Base-by-base conservation (phyloP, 1,284 basidiomycete genomes). In the Heimioporus retisporus region DNA sequence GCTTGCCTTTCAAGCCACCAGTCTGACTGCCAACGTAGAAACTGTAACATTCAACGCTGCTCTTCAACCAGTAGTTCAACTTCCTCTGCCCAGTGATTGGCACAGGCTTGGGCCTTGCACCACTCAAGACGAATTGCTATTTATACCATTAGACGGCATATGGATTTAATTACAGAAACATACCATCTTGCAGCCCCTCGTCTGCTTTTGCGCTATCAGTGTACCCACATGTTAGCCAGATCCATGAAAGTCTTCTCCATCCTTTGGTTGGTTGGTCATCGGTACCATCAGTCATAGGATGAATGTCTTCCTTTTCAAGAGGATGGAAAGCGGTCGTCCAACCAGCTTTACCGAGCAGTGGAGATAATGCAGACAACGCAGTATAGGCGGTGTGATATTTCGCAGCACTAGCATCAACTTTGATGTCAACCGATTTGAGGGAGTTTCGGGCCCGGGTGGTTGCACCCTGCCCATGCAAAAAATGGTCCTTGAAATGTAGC, bases 401-500 rank as follows among this genome's bases (percentile, higher is more conserved):
- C 1, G 51, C 59, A 28, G 28, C 28, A 28, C 28, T 28, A 28
- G 28, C 28, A 28, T 28, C 28, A 28, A 28, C 28, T 28, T 28
- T 28, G 28, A 28, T 5, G 28, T 28, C 28, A 28, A 28, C 28
- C 28, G 28, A 28, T 28, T 28, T 28, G 28, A 28, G 28, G 28
- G 28, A 28, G 28, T 28, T 28, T 3, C 28, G 28, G 28, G 28
- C 28, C 4, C 25, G 8, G 14, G 66, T 67, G 13, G 35, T 61
- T 1, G 60, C 44, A 3, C 59, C 64, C 42, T 68, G 66, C 0
- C 67, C 66, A 14, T 23, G n/a, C 8, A 68, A 10, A 25, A 65
- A 65, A 3, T 31, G 3, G 10, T 68, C 58, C 48, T 65, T 68
- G 51, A 57, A 68, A 2, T n/a, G 10, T 6, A 61, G 16, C 57